These are phyloP conservation scores for Auricularia sp. DNA, from an alignment of 768 basidiomycete species.

Conservation along the genomic window DNA sequence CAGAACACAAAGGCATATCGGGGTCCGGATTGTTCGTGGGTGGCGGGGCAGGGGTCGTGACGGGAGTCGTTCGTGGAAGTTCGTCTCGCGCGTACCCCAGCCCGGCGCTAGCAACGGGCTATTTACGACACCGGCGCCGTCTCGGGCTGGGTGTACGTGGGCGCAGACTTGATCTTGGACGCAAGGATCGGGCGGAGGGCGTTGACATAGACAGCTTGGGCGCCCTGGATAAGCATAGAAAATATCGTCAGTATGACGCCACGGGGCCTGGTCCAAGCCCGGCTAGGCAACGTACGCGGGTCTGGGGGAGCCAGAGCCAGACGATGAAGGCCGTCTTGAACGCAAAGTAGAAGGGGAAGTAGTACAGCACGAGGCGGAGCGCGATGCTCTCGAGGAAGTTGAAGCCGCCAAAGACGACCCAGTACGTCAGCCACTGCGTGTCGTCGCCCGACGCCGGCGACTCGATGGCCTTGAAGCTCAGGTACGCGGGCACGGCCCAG, in stretches of 20 bases:
- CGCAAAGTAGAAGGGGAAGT: slow-evolving; percentile 88
- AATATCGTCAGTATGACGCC: not conserved
- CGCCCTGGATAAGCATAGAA: slow-evolving; percentile 46
- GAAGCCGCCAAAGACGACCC: slow-evolving; percentile 90
- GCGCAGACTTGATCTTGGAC: slow-evolving; percentile 33
- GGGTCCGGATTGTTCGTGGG: too few species aligned
- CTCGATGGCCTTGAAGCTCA: slow-evolving; percentile 93
- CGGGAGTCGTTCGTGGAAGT: too few species aligned
- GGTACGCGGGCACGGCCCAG: slow-evolving; percentile 88
- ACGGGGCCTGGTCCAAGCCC: slow-evolving; percentile 1
- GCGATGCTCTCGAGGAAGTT: slow-evolving; percentile 87
- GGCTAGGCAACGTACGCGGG: slow-evolving; percentile 51
- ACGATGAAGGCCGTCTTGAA: slow-evolving; percentile 86
- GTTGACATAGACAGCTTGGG: slow-evolving; percentile 66
- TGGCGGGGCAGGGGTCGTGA: too few species aligned
- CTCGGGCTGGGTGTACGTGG: slow-evolving; percentile 34
- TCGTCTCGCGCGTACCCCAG: too few species aligned
- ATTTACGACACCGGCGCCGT: slow-evolving; percentile 23
- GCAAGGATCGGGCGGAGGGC: slow-evolving; percentile 72
- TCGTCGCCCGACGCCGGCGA: slow-evolving; percentile 73
- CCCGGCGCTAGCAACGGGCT: too few species aligned
- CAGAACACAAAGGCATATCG: too few species aligned
- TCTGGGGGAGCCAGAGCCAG: slow-evolving; percentile 81
- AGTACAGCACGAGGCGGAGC: slow-evolving; percentile 76
- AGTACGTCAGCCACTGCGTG: slow-evolving; percentile 96